These are phyloP conservation scores for Xylaria sp. DNA, from an alignment of 2,329 filamentous ascomycete genomes.

Conservation along the genomic window DNA sequence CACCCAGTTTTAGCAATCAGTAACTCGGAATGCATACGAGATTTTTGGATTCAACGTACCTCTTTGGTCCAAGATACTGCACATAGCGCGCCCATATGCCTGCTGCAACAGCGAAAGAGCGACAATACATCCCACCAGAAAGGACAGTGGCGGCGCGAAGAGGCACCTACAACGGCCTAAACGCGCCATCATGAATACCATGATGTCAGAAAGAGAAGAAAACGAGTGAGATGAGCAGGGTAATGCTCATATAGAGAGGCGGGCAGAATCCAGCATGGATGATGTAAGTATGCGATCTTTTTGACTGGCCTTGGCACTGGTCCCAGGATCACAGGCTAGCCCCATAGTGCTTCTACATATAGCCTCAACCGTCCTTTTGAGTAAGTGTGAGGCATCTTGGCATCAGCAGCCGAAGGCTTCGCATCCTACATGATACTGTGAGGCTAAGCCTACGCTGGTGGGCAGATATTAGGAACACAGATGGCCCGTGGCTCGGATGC, in stretches of 20 bases:
- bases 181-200: constrained; percentile 20
- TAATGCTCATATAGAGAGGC: not conserved
- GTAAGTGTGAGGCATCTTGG: constrained; percentile 21
- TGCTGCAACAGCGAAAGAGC: constrained; percentile 12
- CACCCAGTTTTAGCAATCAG: constrained; percentile 11
- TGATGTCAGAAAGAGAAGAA: not conserved
- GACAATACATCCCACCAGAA: constrained; percentile 12
- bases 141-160: constrained; percentile 11
- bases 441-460: not conserved
- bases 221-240: not conserved
- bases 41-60: constrained; percentile 28
- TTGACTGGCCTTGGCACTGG: not conserved
- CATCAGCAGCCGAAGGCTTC: constrained; percentile 7
- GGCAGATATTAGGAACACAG: not conserved
- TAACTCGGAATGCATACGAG: constrained; percentile 19
- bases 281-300: constrained; percentile 5
- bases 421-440: constrained; percentile 1
- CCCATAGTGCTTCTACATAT: constrained; percentile 6
- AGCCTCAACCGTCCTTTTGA: constrained; percentile 10
- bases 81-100: constrained; percentile 28
- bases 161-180: constrained; percentile 12
- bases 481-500: not conserved
- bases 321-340: constrained; percentile 5
- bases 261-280: not conserved
- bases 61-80: constrained; percentile 38